A percentile compares a stretch with the other conserved stretches of the same genome.
phyloP scores from a whole-genome alignment of 1,284 basidiomycete genomes.

The Rhodotorula glutinis region DNA sequence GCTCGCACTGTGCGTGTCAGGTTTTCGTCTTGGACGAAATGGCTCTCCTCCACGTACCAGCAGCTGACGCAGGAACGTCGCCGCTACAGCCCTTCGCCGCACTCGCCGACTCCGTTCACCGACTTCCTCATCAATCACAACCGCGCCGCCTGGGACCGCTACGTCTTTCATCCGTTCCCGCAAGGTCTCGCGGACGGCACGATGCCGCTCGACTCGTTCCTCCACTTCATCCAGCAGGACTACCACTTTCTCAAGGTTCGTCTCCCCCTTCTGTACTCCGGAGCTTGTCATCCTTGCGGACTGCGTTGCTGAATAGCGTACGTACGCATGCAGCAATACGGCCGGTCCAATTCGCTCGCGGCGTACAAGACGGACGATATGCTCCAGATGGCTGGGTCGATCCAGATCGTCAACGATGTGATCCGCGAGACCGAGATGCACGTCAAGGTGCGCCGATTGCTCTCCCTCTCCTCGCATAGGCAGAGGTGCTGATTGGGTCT shows the following conservation, averaged over 20 bases:
- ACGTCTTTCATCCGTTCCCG: conserved; percentile 42
- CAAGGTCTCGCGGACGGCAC: conserved; percentile 39
- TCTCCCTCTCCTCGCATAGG: background rate
- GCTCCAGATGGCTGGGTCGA: conserved; percentile 62
- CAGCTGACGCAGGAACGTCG: too few relatives aligned
- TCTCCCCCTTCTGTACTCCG: background rate
- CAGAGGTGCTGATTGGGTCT: background rate
- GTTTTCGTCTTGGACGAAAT: too few relatives aligned
- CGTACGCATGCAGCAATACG: conserved; percentile 61
- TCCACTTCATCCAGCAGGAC: conserved; percentile 75
- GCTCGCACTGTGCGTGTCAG: conserved; percentile 61
- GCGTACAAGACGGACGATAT: conserved; percentile 72
- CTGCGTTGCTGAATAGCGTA: too few relatives aligned
- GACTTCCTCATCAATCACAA: conserved; percentile 61
- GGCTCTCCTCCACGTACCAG: too few relatives aligned
- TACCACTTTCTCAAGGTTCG: conserved; percentile 53
- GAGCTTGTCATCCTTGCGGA: too few relatives aligned
- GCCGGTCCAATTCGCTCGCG: conserved; percentile 61
- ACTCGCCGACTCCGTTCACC: conserved; percentile 68
- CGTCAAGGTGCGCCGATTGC: conserved; percentile 50
- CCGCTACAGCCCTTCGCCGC: conserved; percentile 24
- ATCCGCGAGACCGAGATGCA: conserved; percentile 72
- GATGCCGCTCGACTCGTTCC: conserved; percentile 51
- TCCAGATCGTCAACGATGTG: conserved; percentile 64
- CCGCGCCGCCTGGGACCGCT: conserved; percentile 44